A percentile compares a stretch with the other conserved stretches of the same genome.
Conservation (phyloP, 805 yeast genomes). For the Saccharomyces kudriavzevii region DNA sequence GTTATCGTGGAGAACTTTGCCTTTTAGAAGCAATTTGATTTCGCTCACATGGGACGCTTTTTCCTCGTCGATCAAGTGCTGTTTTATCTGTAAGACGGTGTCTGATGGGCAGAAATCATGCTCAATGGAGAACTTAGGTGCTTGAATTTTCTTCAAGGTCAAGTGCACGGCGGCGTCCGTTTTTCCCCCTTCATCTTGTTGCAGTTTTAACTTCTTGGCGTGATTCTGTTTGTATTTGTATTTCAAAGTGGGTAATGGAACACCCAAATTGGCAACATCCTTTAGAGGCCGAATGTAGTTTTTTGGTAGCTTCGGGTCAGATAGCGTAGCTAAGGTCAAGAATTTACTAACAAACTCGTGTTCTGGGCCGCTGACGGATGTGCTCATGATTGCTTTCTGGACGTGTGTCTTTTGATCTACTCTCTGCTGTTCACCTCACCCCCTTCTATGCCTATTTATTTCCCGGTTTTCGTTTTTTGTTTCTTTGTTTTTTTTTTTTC, state of each 20-base stretch:
- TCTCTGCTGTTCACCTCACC: background rate
- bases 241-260: slow-evolving; percentile 42
- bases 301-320: slow-evolving; percentile 29
- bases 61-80: slow-evolving; percentile 21
- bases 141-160: slow-evolving; percentile 56
- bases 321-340: slow-evolving; percentile 40
- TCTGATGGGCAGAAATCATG: slow-evolving; percentile 20
- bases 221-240: slow-evolving; percentile 31
- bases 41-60: slow-evolving; percentile 33
- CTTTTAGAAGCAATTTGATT: slow-evolving; percentile 48
- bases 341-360: slow-evolving; percentile 42
- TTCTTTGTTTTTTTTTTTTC: background rate
- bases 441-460: background rate
- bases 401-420: background rate
- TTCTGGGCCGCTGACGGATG: slow-evolving; percentile 23
- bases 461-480: background rate
- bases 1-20: slow-evolving; percentile 54
- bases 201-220: slow-evolving; percentile 3
- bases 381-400: background rate
- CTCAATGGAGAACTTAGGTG: slow-evolving; percentile 53
- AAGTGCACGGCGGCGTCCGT: slow-evolving; percentile 14
- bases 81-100: slow-evolving; percentile 31
- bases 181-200: background rate
- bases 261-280: slow-evolving; percentile 34
- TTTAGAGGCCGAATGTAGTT: slow-evolving; percentile 26